Percentiles rank a stretch among this genome's conserved stretches.
These are phyloP conservation scores for Naganishia vaughanmartiniae DNA, from an alignment of 768 basidiomycete species.

Conservation along the genomic window DNA sequence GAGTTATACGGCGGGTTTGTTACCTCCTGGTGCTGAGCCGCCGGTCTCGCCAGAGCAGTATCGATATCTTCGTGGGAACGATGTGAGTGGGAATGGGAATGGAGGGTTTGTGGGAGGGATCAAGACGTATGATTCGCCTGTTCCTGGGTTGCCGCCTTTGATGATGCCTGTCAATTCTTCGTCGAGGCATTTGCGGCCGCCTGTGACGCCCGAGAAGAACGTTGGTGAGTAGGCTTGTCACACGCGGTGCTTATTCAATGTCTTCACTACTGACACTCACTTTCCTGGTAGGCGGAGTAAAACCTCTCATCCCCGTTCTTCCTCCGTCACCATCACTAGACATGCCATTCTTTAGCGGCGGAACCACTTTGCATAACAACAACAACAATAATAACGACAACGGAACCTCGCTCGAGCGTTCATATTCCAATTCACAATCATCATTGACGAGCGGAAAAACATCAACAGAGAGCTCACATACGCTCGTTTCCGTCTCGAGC, in stretches of 20 bases:
- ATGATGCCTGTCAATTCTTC: background rate
- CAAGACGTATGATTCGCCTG: background rate
- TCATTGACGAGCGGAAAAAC: background rate
- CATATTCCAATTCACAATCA: background rate
- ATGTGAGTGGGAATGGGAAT: too few relatives aligned
- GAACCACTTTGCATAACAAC: background rate
- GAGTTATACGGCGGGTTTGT: background rate
- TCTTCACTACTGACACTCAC: background rate
- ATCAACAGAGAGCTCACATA: slow-evolving; percentile 9
- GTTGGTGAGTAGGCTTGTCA: background rate
- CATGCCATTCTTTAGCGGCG: slow-evolving; percentile 17
- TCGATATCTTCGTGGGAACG: too few relatives aligned
- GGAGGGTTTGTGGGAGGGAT: background rate
- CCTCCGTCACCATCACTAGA: slow-evolving; percentile 20
- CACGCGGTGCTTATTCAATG: background rate
- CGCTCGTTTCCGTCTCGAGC: slow-evolving; percentile 4
- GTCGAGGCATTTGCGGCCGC: background rate
- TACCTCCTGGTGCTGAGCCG: background rate
- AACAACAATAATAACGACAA: background rate
- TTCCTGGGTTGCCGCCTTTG: slow-evolving; percentile 15
- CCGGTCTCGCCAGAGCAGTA: too few relatives aligned
- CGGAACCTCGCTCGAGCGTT: background rate
- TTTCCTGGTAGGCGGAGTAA: background rate
- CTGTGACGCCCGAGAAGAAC: background rate
- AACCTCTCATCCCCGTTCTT: slow-evolving; percentile 1